Conservation (phyloP, 345 rosid species). For the Pelargonium nanum region DNA sequence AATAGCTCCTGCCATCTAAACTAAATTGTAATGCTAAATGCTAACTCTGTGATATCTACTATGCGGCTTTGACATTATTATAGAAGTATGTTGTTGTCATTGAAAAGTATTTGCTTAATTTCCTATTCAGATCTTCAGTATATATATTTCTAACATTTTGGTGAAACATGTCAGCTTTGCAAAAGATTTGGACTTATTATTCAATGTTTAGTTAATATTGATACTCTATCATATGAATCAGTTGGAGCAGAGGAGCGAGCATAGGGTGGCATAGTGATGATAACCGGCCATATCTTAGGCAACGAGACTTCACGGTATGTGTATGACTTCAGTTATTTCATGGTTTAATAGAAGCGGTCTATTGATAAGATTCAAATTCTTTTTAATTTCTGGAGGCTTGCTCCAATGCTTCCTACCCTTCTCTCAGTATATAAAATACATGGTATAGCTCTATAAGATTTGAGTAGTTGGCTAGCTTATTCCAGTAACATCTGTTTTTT, state of each 20-base stretch:
- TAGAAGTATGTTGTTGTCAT: no score
- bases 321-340: neutral
- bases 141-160: neutral
- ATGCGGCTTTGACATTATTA: neutral
- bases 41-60: neutral
- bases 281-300: conserved; percentile 70
- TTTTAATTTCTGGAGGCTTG: neutral
- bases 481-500: neutral
- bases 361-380: neutral
- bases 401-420: neutral
- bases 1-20: neutral
- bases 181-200: neutral
- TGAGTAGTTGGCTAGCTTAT: neutral
- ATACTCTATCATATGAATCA: conserved; percentile 15
- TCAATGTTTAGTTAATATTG: neutral
- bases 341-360: neutral
- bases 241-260: conserved; percentile 86
- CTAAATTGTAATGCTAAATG: neutral
- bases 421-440: neutral
- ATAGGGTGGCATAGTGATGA: conserved; percentile 98
- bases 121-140: neutral
- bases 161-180: neutral
- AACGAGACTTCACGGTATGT: conserved; percentile 64
- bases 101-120: neutral
- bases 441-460: no score